These are phyloP conservation scores for Pichia sp. DNA, from an alignment of 1,139 yeast species.

Conservation along the genomic window DNA sequence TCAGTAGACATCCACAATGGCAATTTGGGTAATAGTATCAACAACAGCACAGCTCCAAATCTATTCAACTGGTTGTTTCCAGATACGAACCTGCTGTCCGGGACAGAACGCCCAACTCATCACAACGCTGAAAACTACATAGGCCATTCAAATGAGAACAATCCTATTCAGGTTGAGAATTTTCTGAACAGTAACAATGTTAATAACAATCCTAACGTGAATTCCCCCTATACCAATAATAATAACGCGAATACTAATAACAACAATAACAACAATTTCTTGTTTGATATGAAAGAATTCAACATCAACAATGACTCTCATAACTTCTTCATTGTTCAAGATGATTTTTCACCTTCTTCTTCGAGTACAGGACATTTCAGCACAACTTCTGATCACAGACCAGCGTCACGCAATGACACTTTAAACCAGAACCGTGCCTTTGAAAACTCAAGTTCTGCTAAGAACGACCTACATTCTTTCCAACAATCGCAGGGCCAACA, in stretches of 20 bases:
- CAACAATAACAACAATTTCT: constrained; percentile 7
- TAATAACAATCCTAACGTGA: too few relatives aligned
- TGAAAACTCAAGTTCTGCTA: not conserved
- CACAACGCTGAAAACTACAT: constrained; percentile 6
- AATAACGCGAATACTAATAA: not conserved
- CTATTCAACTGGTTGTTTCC: constrained; percentile 29
- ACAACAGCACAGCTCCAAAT: constrained; percentile 16
- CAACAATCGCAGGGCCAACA: constrained; percentile 21
- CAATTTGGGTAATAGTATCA: not conserved
- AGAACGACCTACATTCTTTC: constrained; percentile 12
- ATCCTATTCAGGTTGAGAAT: not conserved
- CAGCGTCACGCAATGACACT: not conserved
- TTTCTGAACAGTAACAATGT: not conserved
- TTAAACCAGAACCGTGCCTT: not conserved
- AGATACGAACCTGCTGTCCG: constrained; percentile 16
- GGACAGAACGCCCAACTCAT: not conserved
- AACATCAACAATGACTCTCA: constrained; percentile 25
- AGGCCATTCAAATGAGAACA: constrained; percentile 2
- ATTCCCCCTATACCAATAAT: not conserved
- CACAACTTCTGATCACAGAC: constrained; percentile 3
- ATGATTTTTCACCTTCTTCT: constrained; percentile 25
- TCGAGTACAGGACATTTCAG: constrained; percentile 12
- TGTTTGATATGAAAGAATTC: constrained; percentile 25
- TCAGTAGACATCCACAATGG: not conserved
- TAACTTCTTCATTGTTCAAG: constrained; percentile 30